A percentile compares a stretch with the other conserved stretches of the same genome.
phyloP scores from a whole-genome alignment of 192 early-diverging fungal species.

The Coemansia aciculifera region DNA sequence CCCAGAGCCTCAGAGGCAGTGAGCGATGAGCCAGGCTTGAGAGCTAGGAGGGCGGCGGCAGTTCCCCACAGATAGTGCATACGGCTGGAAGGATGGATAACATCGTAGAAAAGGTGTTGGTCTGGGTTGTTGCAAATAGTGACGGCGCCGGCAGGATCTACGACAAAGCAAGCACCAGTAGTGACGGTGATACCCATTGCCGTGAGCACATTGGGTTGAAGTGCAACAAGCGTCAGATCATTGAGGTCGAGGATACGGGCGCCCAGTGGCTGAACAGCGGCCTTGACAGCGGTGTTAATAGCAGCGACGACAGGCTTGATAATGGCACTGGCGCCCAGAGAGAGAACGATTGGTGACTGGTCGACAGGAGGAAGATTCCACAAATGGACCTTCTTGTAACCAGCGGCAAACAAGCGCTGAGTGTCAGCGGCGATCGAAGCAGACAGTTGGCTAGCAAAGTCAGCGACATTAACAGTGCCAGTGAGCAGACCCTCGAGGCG shows the following conservation, averaged over 20 bases:
- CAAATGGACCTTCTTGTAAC: slow-evolving; percentile 8
- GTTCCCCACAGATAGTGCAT: slow-evolving; percentile 14
- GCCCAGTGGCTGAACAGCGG: neutral
- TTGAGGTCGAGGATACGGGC: slow-evolving; percentile 9
- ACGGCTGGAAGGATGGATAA: slow-evolving; percentile 4
- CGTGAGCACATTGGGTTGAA: neutral
- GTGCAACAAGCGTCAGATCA: neutral
- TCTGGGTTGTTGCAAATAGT: slow-evolving; percentile 17
- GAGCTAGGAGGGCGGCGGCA: slow-evolving; percentile 2
- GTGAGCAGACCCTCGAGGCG: slow-evolving; percentile 2
- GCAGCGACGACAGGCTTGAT: slow-evolving; percentile 6
- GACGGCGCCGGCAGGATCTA: neutral
- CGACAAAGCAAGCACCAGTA: slow-evolving; percentile 5
- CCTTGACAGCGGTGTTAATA: neutral
- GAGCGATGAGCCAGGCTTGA: neutral
- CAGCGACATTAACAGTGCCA: neutral
- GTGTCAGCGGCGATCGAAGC: neutral
- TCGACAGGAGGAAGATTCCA: slow-evolving; percentile 16
- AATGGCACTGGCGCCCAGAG: neutral
- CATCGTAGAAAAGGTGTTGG: slow-evolving; percentile 16
- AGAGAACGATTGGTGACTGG: neutral
- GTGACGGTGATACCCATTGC: slow-evolving; percentile 8
- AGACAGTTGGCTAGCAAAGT: slow-evolving; percentile 1
- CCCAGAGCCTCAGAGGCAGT: neutral
- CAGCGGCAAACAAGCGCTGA: slow-evolving; percentile 9